Evolutionary conservation across 2,329 filamentous ascomycete species (phyloP), one percentile per base, ranked within the genome.

Genomic region (Macrophomina pseudophaseolina): DNA sequence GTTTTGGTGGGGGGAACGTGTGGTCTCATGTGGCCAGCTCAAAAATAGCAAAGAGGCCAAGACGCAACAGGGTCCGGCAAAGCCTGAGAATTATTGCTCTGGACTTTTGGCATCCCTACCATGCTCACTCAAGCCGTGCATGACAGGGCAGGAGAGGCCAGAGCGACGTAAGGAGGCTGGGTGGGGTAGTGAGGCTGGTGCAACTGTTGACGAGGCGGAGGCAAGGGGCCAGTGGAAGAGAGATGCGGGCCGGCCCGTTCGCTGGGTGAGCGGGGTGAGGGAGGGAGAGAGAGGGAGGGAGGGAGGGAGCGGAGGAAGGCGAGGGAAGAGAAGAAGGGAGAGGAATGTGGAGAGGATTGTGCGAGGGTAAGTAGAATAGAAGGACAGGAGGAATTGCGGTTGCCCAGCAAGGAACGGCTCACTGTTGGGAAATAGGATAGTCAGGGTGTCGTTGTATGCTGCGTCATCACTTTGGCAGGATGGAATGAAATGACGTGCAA

Each of bases 221-320:
- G 58, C 12, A 62, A 62, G 58, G 58, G 58, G 11, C 4, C 3
- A 16, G 18, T 23, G n/a, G 46, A 6, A 54, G 32, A 40, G 52
- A 18, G 16, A 42, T 28, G 42, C 58, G 58, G 58, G 42, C n/a
- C 58, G 58, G 58, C 5, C 58, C 58, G 58, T 33, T 44, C 38
- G 28, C 23, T 23, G 38, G 53, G 18, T 16, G 52, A 9, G 35
- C 18, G 54, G 54, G 54, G 42, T 23, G 32, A 28, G 58, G n/a
- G 46, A 49, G 44, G 23, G 11, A 14, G 56, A 48, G 12, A 16
- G 56, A 46, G 23, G 12, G 40, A 46, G 16, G 56, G 38, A 42
- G 35, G 53, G 18, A 42, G 14, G 23, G 28, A 42, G 54, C 35
- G 7, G 23, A 46, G 38, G 8, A 14, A 54, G 30, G n/a, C 7